Conservation (phyloP, 1,284 basidiomycete genomes). For the Kwoniella shivajii region DNA sequence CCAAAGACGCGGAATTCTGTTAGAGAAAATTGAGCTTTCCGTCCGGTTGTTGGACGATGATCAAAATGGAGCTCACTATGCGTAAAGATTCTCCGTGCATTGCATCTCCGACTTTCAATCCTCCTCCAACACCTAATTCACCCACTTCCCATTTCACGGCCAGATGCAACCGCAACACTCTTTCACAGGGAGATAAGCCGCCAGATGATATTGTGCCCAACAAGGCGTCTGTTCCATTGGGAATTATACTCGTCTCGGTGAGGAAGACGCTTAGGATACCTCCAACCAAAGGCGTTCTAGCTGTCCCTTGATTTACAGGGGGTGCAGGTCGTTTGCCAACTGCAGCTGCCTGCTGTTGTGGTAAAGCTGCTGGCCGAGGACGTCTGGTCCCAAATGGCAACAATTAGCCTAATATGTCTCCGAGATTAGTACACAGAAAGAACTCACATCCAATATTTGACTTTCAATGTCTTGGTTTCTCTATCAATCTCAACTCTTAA, state of each 20-base stretch:
- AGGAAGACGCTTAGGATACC: slow-evolving; percentile 37
- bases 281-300: slow-evolving; percentile 33
- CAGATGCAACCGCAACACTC: slow-evolving; percentile 33
- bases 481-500: slow-evolving; percentile 44
- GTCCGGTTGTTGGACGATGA: background rate
- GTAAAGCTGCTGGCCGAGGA: slow-evolving; percentile 13
- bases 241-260: slow-evolving; percentile 19
- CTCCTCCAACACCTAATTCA: slow-evolving; percentile 41
- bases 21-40: background rate
- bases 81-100: slow-evolving; percentile 33
- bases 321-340: slow-evolving; percentile 26
- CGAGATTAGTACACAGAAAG: too few species aligned
- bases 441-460: slow-evolving; percentile 48
- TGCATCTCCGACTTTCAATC: slow-evolving; percentile 35
- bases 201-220: slow-evolving; percentile 23
- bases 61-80: slow-evolving; percentile 29
- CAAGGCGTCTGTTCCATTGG: slow-evolving; percentile 21
- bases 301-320: background rate
- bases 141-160: slow-evolving; percentile 45
- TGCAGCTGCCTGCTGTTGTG: slow-evolving; percentile 19
- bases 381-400: slow-evolving; percentile 19
- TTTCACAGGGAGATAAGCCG: slow-evolving; percentile 25
- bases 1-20: slow-evolving; percentile 36
- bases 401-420: too few species aligned
- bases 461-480: slow-evolving; percentile 28